Conservation (phyloP, 2,329 filamentous ascomycete genomes). For the Colletotrichum horii region DNA sequence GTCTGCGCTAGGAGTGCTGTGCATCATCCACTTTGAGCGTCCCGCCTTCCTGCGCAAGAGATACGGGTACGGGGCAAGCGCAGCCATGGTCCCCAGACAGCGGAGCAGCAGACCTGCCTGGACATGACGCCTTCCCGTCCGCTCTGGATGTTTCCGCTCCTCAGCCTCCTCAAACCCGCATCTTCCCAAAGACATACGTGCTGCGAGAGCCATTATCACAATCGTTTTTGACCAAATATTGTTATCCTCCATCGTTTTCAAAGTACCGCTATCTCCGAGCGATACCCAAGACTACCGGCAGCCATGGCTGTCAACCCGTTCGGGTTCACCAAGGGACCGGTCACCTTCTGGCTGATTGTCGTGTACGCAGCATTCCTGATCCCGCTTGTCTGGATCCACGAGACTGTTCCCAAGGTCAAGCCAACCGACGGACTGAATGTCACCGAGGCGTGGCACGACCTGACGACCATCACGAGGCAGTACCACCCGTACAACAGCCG, state of each 20-base stretch:
- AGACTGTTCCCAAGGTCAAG: slow-evolving; percentile 69
- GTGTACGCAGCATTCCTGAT: slow-evolving; percentile 81
- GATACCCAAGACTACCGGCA: background rate
- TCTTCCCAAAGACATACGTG: background rate
- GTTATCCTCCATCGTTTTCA: background rate
- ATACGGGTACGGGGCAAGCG: background rate
- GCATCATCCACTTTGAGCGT: background rate
- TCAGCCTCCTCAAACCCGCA: background rate
- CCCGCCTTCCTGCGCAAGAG: background rate
- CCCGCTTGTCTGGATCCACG: slow-evolving; percentile 75
- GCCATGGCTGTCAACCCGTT: slow-evolving; percentile 53
- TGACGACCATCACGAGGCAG: slow-evolving; percentile 73
- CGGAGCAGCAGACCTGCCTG: background rate
- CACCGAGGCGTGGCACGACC: slow-evolving; percentile 84
- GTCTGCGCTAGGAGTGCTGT: background rate
- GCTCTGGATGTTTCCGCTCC: background rate
- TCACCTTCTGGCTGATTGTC: slow-evolving; percentile 78
- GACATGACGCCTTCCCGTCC: slow-evolving; percentile 13
- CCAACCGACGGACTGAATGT: slow-evolving; percentile 74
- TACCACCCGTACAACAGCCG: slow-evolving; percentile 92
- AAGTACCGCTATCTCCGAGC: background rate
- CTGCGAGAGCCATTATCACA: background rate
- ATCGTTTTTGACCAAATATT: background rate
- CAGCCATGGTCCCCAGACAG: background rate
- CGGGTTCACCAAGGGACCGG: slow-evolving; percentile 80